Conservation (phyloP, 768 basidiomycete genomes). For the Lyophyllum atratum region DNA sequence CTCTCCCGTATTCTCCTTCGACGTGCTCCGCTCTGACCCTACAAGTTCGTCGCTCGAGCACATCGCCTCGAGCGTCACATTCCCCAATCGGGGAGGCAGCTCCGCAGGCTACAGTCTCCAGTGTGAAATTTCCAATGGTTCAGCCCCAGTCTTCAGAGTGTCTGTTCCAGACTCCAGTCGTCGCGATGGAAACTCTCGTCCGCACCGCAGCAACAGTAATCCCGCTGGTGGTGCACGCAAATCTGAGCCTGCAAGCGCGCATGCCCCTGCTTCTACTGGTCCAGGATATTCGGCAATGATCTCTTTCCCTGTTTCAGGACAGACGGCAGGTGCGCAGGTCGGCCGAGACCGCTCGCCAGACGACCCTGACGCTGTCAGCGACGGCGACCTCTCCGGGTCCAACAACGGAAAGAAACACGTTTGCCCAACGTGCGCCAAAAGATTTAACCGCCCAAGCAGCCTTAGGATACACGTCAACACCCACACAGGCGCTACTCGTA, state of each 20-base stretch:
- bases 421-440: constrained; percentile 57
- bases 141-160: constrained; percentile 40
- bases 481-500: constrained; percentile 70
- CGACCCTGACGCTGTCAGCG: constrained; percentile 24
- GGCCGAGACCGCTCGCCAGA: constrained; percentile 20
- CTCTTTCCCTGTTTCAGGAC: constrained; percentile 23
- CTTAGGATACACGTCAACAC: constrained; percentile 67
- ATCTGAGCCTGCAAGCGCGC: neutral
- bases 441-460: constrained; percentile 72
- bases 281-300: constrained; percentile 24
- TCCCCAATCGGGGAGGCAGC: constrained; percentile 30
- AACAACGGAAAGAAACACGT: constrained; percentile 46
- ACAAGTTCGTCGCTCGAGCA: constrained; percentile 43
- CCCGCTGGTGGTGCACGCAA: constrained; percentile 2
- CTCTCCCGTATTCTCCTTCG: constrained; percentile 36
- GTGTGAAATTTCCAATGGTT: constrained; percentile 31
- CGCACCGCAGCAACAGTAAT: constrained; percentile 4
- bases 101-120: constrained; percentile 8
- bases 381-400: constrained; percentile 23
- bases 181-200: constrained; percentile 13
- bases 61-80: constrained; percentile 41
- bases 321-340: neutral
- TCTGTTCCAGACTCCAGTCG: constrained; percentile 21
- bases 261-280: constrained; percentile 2
- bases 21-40: constrained; percentile 46